Conservation (phyloP, 441 rosid genomes). For the Gossypium schwendimanii region DNA sequence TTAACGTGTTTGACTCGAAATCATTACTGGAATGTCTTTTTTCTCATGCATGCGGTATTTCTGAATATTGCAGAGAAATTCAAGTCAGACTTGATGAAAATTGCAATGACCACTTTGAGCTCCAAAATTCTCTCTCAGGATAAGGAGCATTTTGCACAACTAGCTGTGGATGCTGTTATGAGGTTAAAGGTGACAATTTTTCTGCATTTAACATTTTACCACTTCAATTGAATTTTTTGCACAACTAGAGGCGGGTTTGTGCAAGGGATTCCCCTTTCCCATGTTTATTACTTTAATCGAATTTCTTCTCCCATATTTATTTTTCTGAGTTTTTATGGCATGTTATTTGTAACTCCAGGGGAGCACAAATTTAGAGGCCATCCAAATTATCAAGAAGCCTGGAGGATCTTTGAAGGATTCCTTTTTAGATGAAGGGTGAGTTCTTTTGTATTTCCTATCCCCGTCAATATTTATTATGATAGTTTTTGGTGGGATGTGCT, state of each 20-base stretch:
- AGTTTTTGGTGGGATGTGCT: not conserved
- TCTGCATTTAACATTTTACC: not conserved
- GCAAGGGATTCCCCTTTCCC: not conserved
- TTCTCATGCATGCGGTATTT: conserved; percentile 11
- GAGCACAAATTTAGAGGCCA: conserved; percentile 84
- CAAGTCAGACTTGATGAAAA: conserved; percentile 75
- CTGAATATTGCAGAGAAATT: conserved; percentile 63
- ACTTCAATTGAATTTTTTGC: not conserved
- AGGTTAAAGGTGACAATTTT: conserved; percentile 64
- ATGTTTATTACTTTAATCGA: not conserved
- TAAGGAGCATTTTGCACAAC: conserved; percentile 80
- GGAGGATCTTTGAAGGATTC: conserved; percentile 88
- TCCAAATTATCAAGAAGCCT: conserved; percentile 92
- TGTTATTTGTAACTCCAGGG: conserved; percentile 44
- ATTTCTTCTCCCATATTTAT: not conserved
- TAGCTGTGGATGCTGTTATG: conserved; percentile 94
- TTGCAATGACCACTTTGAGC: conserved; percentile 86
- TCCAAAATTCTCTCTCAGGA: conserved; percentile 92
- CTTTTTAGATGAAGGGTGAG: conserved; percentile 94
- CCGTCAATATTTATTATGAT: not conserved
- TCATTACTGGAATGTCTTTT: not conserved
- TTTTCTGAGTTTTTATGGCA: not conserved
- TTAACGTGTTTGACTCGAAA: not conserved
- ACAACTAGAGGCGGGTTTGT: not conserved
- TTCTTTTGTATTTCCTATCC: conserved; percentile 1